Conservation (phyloP, 176 grass and related monocot genomes). For the Carex scoparia region DNA sequence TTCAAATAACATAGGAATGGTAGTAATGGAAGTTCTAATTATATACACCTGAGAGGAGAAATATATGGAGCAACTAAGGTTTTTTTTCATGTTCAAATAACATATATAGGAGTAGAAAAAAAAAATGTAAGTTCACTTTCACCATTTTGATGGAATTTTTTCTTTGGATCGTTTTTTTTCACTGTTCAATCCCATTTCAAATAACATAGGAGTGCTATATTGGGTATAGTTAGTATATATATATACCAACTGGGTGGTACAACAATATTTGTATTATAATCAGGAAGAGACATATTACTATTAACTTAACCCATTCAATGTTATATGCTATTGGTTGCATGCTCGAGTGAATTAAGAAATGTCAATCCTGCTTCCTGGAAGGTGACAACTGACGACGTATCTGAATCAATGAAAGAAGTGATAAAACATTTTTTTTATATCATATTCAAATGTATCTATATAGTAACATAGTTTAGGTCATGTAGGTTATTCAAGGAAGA, state of each 20-base stretch:
- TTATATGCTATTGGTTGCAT: not conserved
- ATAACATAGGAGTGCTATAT: too few relatives aligned
- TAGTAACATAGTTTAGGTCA: slow-evolving; percentile 6
- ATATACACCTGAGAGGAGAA: too few relatives aligned
- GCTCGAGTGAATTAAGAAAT: slow-evolving; percentile 8
- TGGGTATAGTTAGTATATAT: not conserved
- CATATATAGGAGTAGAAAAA: too few relatives aligned
- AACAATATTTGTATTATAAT: not conserved
- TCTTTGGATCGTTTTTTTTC: not conserved
- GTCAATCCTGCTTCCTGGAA: slow-evolving; percentile 21
- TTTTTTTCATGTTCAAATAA: too few relatives aligned
- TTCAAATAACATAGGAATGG: not conserved
- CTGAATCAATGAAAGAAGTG: not conserved
- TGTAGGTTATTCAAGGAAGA: not conserved
- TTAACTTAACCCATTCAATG: slow-evolving; percentile 2
- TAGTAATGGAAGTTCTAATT: not conserved
- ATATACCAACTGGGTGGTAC: not conserved
- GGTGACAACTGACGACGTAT: slow-evolving; percentile 11
- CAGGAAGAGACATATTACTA: not conserved
- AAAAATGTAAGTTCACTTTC: too few relatives aligned
- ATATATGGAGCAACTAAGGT: too few relatives aligned
- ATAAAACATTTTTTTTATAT: not conserved
- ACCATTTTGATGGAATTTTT: not conserved
- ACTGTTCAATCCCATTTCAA: too few relatives aligned
- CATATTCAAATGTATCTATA: slow-evolving; percentile 7